Evolutionary conservation across 129 eudicot genomes (phyloP).

Genomic region (Ambrosia artemisiifolia): DNA sequence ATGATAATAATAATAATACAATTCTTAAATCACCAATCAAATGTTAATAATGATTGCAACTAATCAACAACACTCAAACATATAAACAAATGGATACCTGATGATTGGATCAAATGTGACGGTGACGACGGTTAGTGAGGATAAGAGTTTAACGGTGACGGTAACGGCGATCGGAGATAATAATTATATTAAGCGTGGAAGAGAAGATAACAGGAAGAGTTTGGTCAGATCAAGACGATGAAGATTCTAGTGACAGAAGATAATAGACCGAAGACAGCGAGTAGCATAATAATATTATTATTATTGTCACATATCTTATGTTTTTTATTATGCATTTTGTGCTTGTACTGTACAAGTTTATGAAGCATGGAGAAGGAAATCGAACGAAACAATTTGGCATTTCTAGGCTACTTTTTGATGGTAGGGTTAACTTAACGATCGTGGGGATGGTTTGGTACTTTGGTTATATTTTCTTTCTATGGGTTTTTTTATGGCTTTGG

Average conservation of each 20-base stretch:
- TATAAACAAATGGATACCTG: conserved; percentile 23
- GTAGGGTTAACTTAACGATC: neutral
- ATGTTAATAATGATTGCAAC: neutral
- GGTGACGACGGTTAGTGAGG: neutral
- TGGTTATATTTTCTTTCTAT: neutral
- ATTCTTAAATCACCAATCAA: neutral
- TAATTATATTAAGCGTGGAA: conserved; percentile 15
- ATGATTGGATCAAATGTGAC: conserved; percentile 19
- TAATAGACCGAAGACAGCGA: conserved; percentile 26
- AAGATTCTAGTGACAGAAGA: conserved; percentile 28
- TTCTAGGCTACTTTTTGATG: neutral
- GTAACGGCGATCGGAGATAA: conserved; percentile 19
- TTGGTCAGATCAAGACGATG: conserved; percentile 20
- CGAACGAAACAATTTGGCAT: conserved; percentile 12
- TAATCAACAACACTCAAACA: conserved; percentile 1
- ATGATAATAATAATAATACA: too few relatives aligned
- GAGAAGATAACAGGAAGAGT: neutral
- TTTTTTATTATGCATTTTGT: neutral
- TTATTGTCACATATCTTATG: neutral
- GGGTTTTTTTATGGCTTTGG: neutral
- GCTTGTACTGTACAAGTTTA: conserved; percentile 24
- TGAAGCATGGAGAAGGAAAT: neutral
- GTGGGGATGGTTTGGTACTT: neutral
- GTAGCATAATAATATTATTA: neutral
- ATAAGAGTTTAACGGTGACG: conserved; percentile 8